Percentiles rank a stretch among this genome's conserved stretches.
These are phyloP conservation scores for Aschersonia sp. DNA, from an alignment of 2,329 filamentous ascomycete species.

Conservation along the genomic window DNA sequence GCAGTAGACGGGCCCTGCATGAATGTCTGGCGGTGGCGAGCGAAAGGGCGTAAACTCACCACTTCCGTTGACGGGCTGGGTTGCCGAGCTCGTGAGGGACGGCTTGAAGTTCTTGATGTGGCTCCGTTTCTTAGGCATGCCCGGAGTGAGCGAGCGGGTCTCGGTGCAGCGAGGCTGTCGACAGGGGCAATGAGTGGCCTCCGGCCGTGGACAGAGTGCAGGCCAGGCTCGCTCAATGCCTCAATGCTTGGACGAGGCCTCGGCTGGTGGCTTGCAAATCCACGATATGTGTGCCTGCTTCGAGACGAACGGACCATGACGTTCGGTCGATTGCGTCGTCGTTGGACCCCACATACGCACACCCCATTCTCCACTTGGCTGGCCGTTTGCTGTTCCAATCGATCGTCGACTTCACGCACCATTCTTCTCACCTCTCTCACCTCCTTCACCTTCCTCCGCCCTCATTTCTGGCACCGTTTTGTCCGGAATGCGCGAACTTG, in stretches of 20 bases:
- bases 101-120: slow-evolving; percentile 42
- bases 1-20: neutral
- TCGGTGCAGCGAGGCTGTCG: neutral
- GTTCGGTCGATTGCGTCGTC: too few species aligned
- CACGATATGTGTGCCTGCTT: too few species aligned
- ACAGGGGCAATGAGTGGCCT: neutral
- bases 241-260: neutral
- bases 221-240: neutral
- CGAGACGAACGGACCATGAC: too few species aligned
- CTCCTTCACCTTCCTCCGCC: too few species aligned
- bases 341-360: too few species aligned
- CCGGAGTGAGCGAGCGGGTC: slow-evolving; percentile 8
- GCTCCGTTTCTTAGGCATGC: slow-evolving; percentile 52
- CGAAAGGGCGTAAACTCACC: slow-evolving; percentile 11
- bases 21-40: neutral
- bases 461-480: too few species aligned
- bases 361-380: too few species aligned
- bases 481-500: too few species aligned
- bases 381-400: too few species aligned
- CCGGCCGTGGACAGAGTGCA: neutral
- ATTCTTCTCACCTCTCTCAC: too few species aligned
- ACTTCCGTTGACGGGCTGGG: slow-evolving; percentile 9
- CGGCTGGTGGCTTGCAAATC: neutral
- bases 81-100: slow-evolving; percentile 35
- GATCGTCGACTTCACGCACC: too few species aligned